Percentiles rank a stretch among this genome's conserved stretches.
Conservation (phyloP, 140 eudicot species). For the Cichorium intybus region DNA sequence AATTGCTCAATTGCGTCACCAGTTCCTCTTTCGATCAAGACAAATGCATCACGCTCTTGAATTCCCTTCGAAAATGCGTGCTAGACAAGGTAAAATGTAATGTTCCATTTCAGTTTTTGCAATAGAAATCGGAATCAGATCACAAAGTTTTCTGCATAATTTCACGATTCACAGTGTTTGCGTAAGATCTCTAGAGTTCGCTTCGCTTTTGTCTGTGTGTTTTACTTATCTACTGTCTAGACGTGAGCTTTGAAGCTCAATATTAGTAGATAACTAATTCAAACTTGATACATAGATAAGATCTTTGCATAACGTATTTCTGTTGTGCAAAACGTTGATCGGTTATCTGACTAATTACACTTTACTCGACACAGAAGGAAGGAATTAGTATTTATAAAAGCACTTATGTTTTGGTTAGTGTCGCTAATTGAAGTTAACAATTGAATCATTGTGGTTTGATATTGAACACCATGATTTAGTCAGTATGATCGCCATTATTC, state of each 20-base stretch:
- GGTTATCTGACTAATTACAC: too few species aligned
- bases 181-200: neutral
- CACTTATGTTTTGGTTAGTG: too few species aligned
- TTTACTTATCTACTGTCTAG: neutral
- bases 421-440: neutral
- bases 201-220: neutral
- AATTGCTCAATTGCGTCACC: constrained; percentile 68
- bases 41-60: constrained; percentile 57
- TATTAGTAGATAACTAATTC: neutral
- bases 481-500: too few species aligned
- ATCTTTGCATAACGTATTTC: neutral
- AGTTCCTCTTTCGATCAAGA: constrained; percentile 61
- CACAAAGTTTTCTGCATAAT: neutral
- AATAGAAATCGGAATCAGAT: neutral
- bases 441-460: neutral
- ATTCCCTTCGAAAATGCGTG: constrained; percentile 63
- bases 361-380: too few species aligned
- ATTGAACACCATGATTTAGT: neutral
- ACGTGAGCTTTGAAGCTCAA: neutral
- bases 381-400: too few species aligned
- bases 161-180: neutral
- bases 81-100: constrained; percentile 44
- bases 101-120: neutral
- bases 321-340: too few species aligned
- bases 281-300: neutral